phyloP scores from a whole-genome alignment of 768 basidiomycete genomes.

The Mycena latifolia region DNA sequence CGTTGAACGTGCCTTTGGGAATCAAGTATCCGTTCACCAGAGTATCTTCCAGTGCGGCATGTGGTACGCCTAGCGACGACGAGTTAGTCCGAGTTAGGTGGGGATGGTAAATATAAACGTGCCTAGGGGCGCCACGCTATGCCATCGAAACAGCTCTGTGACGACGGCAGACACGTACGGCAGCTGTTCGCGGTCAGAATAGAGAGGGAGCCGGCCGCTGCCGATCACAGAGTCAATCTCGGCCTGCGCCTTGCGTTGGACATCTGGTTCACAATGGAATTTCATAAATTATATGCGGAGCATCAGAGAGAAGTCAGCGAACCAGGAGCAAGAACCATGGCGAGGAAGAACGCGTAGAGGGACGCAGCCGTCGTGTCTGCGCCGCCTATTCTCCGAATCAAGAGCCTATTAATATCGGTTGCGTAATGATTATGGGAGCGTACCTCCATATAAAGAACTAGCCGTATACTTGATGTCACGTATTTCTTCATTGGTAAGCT shows the following conservation, averaged over 20 bases:
- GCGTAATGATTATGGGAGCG: constrained; percentile 20
- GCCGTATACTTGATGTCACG: constrained; percentile 57
- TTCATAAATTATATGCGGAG: background rate
- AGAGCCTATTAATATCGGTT: background rate
- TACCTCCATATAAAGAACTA: constrained; percentile 61
- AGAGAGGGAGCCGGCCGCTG: constrained; percentile 50
- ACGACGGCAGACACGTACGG: constrained; percentile 63
- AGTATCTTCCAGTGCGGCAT: constrained; percentile 59
- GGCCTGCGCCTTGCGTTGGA: constrained; percentile 63
- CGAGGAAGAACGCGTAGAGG: constrained; percentile 61
- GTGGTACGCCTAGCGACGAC: constrained; percentile 53
- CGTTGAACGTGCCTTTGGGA: constrained; percentile 51
- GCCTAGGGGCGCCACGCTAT: constrained; percentile 60
- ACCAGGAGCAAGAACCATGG: constrained; percentile 58
- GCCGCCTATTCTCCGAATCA: constrained; percentile 49
- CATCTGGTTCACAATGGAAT: constrained; percentile 47
- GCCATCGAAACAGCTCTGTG: constrained; percentile 63
- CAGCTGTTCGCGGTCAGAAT: constrained; percentile 56
- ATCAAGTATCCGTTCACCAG: constrained; percentile 57
- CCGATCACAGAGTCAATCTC: constrained; percentile 63
- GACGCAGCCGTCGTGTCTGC: constrained; percentile 64
- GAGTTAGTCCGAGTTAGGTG: no score
- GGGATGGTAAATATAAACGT: constrained; percentile 5
- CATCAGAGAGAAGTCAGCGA: constrained; percentile 6
- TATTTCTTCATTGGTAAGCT: constrained; percentile 47